These are phyloP conservation scores for Trichodelitschia bisporula DNA, from an alignment of 495 filamentous ascomycete species.

Conservation along the genomic window DNA sequence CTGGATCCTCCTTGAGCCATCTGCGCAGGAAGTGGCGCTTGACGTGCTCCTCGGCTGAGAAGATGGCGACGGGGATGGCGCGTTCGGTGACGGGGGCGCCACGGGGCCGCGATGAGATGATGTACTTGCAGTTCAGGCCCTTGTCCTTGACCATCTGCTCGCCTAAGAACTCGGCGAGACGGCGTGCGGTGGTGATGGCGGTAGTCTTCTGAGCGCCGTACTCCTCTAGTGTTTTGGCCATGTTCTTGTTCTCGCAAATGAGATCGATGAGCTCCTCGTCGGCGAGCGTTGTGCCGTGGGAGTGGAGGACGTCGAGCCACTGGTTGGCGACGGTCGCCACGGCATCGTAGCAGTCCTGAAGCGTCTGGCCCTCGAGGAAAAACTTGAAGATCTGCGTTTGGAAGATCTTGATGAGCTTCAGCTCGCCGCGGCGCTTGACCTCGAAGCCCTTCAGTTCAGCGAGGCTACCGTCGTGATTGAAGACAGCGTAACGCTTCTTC, in stretches of 20 bases:
- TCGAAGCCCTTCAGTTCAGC: constrained; percentile 98
- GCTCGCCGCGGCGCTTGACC: constrained; percentile 88
- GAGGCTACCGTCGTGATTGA: constrained; percentile 89
- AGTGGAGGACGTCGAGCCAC: constrained; percentile 86
- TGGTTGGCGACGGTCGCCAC: constrained; percentile 89
- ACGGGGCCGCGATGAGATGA: constrained; percentile 72
- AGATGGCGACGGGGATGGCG: constrained; percentile 88
- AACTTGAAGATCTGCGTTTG: constrained; percentile 98
- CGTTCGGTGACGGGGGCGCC: constrained; percentile 84
- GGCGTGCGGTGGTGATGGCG: constrained; percentile 92
- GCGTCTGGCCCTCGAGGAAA: constrained; percentile 72
- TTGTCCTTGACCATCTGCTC: constrained; percentile 99
- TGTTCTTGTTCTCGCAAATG: constrained; percentile 95
- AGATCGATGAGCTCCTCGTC: constrained; percentile 96
- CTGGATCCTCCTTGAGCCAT: constrained; percentile 86
- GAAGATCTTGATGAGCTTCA: constrained; percentile 99
- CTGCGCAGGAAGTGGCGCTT: constrained; percentile 81
- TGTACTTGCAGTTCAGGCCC: constrained; percentile 96
- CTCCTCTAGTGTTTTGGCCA: constrained; percentile 88
- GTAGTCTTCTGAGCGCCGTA: constrained; percentile 92
- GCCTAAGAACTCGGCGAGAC: constrained; percentile 84
- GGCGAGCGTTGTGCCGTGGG: constrained; percentile 61
- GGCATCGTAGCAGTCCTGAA: constrained; percentile 70
- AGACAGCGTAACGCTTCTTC: constrained; percentile 98
- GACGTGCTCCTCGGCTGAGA: constrained; percentile 69